A percentile compares a stretch with the other conserved stretches of the same genome.
Conservation (phyloP, 2,329 filamentous ascomycete species). For the Coniochaeta sp. region DNA sequence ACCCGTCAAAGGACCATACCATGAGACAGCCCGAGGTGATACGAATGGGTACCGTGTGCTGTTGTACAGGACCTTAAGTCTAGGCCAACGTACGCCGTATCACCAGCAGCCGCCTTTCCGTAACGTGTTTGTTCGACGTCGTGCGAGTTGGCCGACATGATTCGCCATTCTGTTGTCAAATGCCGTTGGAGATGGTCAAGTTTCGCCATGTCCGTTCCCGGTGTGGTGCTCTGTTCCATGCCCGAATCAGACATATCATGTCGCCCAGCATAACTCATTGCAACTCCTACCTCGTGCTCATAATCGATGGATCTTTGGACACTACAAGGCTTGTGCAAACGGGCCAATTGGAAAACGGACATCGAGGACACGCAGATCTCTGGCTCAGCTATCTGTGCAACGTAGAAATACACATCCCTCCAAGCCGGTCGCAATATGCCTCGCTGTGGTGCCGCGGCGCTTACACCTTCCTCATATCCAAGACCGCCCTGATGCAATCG, state of each 20-base stretch:
- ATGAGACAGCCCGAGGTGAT: not conserved
- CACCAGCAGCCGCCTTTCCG: not conserved
- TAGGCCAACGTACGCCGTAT: not conserved
- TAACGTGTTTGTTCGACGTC: not conserved
- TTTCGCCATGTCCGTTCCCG: not conserved
- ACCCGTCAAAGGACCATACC: not conserved
- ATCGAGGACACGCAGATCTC: not conserved
- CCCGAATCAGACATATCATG: not conserved
- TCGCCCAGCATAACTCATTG: not conserved
- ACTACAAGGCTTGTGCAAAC: not conserved
- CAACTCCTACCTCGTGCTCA: not conserved
- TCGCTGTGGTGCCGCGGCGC: not conserved
- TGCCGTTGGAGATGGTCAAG: not conserved
- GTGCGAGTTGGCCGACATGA: not conserved
- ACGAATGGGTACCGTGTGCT: not conserved
- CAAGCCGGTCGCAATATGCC: not conserved
- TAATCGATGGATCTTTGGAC: not conserved
- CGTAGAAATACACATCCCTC: not conserved
- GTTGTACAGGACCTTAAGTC: too few relatives aligned
- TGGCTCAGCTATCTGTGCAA: not conserved
- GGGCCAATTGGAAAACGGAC: not conserved
- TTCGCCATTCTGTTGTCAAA: not conserved
- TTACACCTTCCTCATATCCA: slow-evolving; percentile 42
- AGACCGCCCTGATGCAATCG: slow-evolving; percentile 93
- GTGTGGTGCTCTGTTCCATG: not conserved